Evolutionary conservation across 331 rosid genomes (phyloP).

Genomic region (Stylosanthes scabra): DNA sequence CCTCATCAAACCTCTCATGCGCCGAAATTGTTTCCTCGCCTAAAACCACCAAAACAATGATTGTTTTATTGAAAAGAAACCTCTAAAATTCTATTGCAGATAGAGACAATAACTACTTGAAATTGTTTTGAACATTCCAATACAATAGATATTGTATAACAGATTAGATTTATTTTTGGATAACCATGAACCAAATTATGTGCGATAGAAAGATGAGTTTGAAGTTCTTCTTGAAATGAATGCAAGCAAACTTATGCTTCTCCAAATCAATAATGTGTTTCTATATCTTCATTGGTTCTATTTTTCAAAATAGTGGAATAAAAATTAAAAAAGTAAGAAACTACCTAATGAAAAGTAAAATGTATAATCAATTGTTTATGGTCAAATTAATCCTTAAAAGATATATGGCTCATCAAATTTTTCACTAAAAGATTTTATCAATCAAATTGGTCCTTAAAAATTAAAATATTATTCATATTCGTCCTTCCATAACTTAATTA

Average conservation of each 20-base stretch:
- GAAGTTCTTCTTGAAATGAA: not conserved
- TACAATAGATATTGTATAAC: not conserved
- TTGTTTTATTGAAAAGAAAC: not conserved
- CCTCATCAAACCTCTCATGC: constrained; percentile 83
- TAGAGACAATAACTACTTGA: constrained; percentile 17
- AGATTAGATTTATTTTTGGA: not conserved
- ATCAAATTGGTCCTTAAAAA: too few species aligned
- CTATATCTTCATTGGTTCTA: too few species aligned
- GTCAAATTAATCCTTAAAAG: too few species aligned
- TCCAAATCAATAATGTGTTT: too few species aligned
- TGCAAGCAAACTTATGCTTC: not conserved
- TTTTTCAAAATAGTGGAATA: too few species aligned
- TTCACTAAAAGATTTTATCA: too few species aligned
- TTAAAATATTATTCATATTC: too few species aligned
- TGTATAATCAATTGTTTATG: too few species aligned
- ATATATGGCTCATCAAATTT: too few species aligned
- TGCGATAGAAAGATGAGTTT: not conserved
- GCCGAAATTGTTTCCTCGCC: constrained; percentile 85
- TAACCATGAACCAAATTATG: not conserved
- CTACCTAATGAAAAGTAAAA: too few species aligned
- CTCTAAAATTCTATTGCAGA: not conserved
- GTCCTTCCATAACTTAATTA: too few species aligned
- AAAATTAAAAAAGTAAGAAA: too few species aligned
- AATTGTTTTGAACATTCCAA: constrained; percentile 11
- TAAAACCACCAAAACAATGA: constrained; percentile 47